phyloP scores from a whole-genome alignment of 2,329 filamentous ascomycete genomes.

The Neurospora crassa region DNA sequence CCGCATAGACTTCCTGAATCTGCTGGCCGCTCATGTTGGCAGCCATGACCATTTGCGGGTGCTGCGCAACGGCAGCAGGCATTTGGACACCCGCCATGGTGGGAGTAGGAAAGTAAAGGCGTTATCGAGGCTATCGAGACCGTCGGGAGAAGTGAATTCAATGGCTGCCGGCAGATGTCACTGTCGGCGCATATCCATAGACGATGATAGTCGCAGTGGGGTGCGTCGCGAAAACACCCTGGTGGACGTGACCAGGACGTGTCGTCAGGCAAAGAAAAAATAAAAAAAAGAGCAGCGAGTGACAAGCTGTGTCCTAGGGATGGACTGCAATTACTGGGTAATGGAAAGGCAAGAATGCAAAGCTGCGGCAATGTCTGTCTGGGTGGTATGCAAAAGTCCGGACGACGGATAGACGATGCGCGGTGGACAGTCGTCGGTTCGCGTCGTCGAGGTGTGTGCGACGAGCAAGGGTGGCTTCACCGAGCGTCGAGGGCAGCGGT shows the following conservation, averaged over 20 bases:
- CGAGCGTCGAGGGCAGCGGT: not conserved
- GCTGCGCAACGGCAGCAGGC: constrained; percentile 57
- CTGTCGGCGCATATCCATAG: constrained; percentile 14
- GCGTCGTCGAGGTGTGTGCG: not conserved
- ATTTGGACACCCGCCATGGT: constrained; percentile 76
- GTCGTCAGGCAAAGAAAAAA: constrained; percentile 4
- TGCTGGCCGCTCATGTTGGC: constrained; percentile 65
- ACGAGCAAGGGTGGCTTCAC: not conserved
- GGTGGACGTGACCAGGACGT: not conserved
- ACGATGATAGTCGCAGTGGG: constrained; percentile 8
- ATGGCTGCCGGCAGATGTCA: constrained; percentile 11
- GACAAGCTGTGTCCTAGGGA: not conserved
- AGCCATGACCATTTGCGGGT: constrained; percentile 53
- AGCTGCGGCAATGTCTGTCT: not conserved
- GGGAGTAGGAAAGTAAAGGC: constrained; percentile 21
- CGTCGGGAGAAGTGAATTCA: constrained; percentile 4
- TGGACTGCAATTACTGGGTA: not conserved
- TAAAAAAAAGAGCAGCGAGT: constrained; percentile 12
- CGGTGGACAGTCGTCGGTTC: not conserved
- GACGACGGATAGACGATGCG: not conserved
- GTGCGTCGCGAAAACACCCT: constrained; percentile 8
- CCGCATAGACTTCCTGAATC: constrained; percentile 63
- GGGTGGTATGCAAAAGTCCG: not conserved
- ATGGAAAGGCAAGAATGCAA: not conserved
- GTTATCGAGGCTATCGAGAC: constrained; percentile 2